A percentile compares a stretch with the other conserved stretches of the same genome.
These are phyloP conservation scores for Aphanomyces cochlioides DNA, from an alignment of 352 stramenopile species.

Conservation along the genomic window DNA sequence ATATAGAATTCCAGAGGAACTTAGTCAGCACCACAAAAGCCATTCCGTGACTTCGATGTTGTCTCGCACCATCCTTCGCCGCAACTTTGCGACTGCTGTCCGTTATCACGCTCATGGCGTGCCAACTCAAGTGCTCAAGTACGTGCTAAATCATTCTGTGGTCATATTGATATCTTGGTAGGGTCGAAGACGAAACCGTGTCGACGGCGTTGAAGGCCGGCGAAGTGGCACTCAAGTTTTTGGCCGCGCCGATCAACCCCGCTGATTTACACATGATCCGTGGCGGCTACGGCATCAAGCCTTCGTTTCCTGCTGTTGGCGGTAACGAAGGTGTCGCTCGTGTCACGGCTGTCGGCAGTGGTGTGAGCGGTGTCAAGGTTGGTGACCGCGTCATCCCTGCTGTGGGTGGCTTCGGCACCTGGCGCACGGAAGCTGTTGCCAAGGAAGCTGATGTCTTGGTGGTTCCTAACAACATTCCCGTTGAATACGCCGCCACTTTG, in stretches of 20 bases:
- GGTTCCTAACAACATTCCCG: slow-evolving; percentile 78
- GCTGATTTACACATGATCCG: slow-evolving; percentile 86
- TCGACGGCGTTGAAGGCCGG: slow-evolving; percentile 43
- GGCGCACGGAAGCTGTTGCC: slow-evolving; percentile 66
- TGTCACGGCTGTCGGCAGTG: slow-evolving; percentile 74
- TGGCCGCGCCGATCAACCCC: slow-evolving; percentile 86
- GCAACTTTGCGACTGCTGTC: slow-evolving; percentile 13
- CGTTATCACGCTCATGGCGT: slow-evolving; percentile 16
- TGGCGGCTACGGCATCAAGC: slow-evolving; percentile 75
- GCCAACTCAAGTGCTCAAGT: slow-evolving; percentile 21
- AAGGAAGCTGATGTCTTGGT: slow-evolving; percentile 61
- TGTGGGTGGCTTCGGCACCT: slow-evolving; percentile 61
- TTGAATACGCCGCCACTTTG: slow-evolving; percentile 80
- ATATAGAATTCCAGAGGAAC: slow-evolving; percentile 3
- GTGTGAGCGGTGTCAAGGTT: slow-evolving; percentile 77
- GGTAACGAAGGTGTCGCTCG: slow-evolving; percentile 85
- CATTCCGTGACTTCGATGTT: slow-evolving; percentile 17
- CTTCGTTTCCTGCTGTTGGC: slow-evolving; percentile 68
- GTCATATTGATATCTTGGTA: slow-evolving; percentile 28
- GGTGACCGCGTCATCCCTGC: slow-evolving; percentile 84
- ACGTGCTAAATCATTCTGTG: slow-evolving; percentile 21
- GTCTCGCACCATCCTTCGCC: slow-evolving; percentile 15
- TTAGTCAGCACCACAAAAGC: slow-evolving; percentile 22
- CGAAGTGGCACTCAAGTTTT: slow-evolving; percentile 84
- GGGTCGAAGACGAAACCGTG: slow-evolving; percentile 64